Evolutionary conservation across 148 eudicot genomes (phyloP).

Genomic region (Fagopyrum tataricum): DNA sequence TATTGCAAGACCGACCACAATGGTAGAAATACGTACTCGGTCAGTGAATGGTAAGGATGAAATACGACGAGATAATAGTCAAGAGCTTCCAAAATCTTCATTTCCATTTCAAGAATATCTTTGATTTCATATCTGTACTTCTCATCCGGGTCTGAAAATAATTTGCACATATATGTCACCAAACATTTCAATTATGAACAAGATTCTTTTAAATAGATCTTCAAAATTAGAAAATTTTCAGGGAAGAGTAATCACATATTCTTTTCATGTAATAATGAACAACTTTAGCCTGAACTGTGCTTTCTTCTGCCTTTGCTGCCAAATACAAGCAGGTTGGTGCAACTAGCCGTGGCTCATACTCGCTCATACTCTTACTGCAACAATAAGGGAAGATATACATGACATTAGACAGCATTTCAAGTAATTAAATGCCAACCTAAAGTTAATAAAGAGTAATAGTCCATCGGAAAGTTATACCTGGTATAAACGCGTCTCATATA

Average conservation of each 20-base stretch:
- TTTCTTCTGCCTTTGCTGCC: conserved; percentile 98
- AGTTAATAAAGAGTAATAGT: background rate
- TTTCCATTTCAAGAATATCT: conserved; percentile 99
- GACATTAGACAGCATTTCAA: background rate
- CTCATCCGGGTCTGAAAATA: conserved; percentile 63
- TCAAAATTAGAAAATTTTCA: background rate
- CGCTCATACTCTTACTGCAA: conserved; percentile 69
- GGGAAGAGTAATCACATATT: conserved; percentile 37
- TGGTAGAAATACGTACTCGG: conserved; percentile 45
- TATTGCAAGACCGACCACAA: background rate
- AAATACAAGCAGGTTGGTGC: conserved; percentile 91
- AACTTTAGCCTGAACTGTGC: conserved; percentile 93
- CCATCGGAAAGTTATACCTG: conserved; percentile 33
- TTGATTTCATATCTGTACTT: conserved; percentile 79
- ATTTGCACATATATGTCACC: background rate
- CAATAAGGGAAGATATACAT: background rate
- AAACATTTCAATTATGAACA: background rate
- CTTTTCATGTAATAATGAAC: conserved; percentile 84
- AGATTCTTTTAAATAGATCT: background rate
- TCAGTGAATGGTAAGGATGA: conserved; percentile 86
- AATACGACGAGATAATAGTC: conserved; percentile 80
- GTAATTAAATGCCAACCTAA: background rate
- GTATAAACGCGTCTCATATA: conserved; percentile 91
- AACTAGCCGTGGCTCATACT: conserved; percentile 87
- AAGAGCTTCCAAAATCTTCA: conserved; percentile 94